Evolutionary conservation across 768 basidiomycete species (phyloP).

Genomic region (Pisolithus tinctorius): DNA sequence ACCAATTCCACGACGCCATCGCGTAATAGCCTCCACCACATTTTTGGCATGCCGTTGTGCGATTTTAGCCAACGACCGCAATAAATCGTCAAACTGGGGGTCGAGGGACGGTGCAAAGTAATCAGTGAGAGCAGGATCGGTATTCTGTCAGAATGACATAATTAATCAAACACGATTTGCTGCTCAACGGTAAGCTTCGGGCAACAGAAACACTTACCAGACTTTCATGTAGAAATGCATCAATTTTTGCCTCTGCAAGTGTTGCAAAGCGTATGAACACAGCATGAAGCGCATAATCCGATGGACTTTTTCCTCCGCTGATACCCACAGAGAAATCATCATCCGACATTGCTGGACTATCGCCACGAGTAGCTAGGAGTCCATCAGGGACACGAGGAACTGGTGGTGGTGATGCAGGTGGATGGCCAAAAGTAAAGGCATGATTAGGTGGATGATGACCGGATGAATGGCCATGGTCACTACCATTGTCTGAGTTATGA

Average conservation of each 20-base stretch:
- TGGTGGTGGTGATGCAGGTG: constrained; percentile 60
- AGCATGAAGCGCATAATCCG: constrained; percentile 83
- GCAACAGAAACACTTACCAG: constrained; percentile 41
- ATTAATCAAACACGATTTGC: neutral
- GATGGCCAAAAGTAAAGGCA: constrained; percentile 17
- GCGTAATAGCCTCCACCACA: constrained; percentile 80
- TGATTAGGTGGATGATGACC: constrained; percentile 21
- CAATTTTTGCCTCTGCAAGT: constrained; percentile 74
- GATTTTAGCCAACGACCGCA: constrained; percentile 80
- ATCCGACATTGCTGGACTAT: constrained; percentile 46
- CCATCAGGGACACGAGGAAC: constrained; percentile 71
- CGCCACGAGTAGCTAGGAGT: constrained; percentile 44
- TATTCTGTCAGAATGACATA: constrained; percentile 40
- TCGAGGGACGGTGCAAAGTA: constrained; percentile 72
- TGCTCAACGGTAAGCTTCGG: neutral
- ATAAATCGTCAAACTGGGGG: constrained; percentile 72
- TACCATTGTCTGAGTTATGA: constrained; percentile 63
- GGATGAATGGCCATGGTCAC: constrained; percentile 51
- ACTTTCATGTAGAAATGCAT: constrained; percentile 59
- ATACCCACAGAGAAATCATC: constrained; percentile 59
- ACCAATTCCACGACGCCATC: constrained; percentile 77
- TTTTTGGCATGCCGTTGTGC: constrained; percentile 79
- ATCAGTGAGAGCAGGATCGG: constrained; percentile 58
- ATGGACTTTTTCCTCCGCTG: constrained; percentile 73
- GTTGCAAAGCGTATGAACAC: constrained; percentile 84